Evolutionary conservation across 1,284 basidiomycete genomes (phyloP).

Genomic region (Phaffia rhodozyma): DNA sequence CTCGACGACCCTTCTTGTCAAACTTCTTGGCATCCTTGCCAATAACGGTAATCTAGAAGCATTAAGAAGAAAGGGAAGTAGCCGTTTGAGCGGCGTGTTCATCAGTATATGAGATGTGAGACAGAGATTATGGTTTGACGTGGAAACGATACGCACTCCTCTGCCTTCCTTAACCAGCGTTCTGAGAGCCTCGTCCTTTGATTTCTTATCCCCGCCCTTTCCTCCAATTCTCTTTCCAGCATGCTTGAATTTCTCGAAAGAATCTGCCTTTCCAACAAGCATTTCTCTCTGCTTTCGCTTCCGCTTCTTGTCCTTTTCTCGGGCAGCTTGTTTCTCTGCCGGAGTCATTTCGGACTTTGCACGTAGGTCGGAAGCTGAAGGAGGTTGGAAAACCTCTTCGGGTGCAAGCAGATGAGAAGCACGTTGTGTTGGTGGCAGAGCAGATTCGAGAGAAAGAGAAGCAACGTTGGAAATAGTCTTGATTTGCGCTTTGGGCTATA

Average conservation of each 20-base stretch:
- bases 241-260: slow-evolving; percentile 50
- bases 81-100: no score
- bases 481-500: slow-evolving; percentile 81
- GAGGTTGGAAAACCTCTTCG: slow-evolving; percentile 68
- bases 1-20: slow-evolving; percentile 25
- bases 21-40: slow-evolving; percentile 49
- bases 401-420: slow-evolving; percentile 76
- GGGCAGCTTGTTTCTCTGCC: slow-evolving; percentile 60
- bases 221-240: slow-evolving; percentile 34
- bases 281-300: slow-evolving; percentile 58
- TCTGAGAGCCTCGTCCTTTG: slow-evolving; percentile 68
- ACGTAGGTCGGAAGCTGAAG: slow-evolving; percentile 45
- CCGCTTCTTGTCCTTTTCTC: slow-evolving; percentile 60
- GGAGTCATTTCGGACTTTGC: slow-evolving; percentile 73
- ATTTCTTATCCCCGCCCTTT: slow-evolving; percentile 48
- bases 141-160: slow-evolving; percentile 38
- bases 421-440: slow-evolving; percentile 70
- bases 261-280: slow-evolving; percentile 44
- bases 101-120: background rate
- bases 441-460: slow-evolving; percentile 76
- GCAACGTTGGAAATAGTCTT: slow-evolving; percentile 75
- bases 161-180: slow-evolving; percentile 70
- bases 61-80: background rate
- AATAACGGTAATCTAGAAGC: slow-evolving; percentile 53
- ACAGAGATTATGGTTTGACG: background rate